Percentiles rank a stretch among this genome's conserved stretches.
These are phyloP conservation scores for Aspergillus proliferans DNA, from an alignment of 2,329 filamentous ascomycete species.

Conservation along the genomic window DNA sequence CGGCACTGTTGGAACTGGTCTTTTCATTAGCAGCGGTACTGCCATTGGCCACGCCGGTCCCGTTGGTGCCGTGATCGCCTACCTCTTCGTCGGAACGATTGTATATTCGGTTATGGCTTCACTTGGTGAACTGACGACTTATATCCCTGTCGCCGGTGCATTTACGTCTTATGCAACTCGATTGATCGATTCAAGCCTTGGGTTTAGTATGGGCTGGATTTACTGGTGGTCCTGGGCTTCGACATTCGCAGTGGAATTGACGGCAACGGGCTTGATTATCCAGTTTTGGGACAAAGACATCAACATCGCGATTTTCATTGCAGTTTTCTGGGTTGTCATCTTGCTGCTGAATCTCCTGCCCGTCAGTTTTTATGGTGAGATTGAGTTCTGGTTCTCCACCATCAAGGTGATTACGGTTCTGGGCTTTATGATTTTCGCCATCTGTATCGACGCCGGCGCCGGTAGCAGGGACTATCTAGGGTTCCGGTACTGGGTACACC, in stretches of 20 bases:
- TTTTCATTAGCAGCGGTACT: slow-evolving; percentile 63
- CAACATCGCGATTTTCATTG: slow-evolving; percentile 66
- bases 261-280: slow-evolving; percentile 66
- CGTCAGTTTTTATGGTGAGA: slow-evolving; percentile 66
- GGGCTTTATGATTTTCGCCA: slow-evolving; percentile 70
- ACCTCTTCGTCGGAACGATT: slow-evolving; percentile 63
- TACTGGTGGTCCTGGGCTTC: slow-evolving; percentile 76
- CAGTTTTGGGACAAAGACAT: slow-evolving; percentile 63
- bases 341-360: slow-evolving; percentile 64
- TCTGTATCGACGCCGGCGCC: slow-evolving; percentile 67
- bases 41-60: slow-evolving; percentile 60
- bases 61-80: slow-evolving; percentile 61
- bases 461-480: slow-evolving; percentile 64
- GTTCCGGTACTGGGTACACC: slow-evolving; percentile 63
- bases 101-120: slow-evolving; percentile 69
- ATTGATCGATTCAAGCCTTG: slow-evolving; percentile 66
- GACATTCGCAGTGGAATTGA: slow-evolving; percentile 67
- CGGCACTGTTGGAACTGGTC: slow-evolving; percentile 65
- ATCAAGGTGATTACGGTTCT: slow-evolving; percentile 72
- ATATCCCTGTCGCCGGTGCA: slow-evolving; percentile 68
- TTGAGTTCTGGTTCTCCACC: slow-evolving; percentile 71
- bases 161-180: slow-evolving; percentile 71
- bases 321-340: slow-evolving; percentile 66
- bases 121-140: slow-evolving; percentile 65
- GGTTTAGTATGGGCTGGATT: slow-evolving; percentile 75